phyloP scores from a whole-genome alignment of 306 rosid genomes.

The Vachellia collinsii region DNA sequence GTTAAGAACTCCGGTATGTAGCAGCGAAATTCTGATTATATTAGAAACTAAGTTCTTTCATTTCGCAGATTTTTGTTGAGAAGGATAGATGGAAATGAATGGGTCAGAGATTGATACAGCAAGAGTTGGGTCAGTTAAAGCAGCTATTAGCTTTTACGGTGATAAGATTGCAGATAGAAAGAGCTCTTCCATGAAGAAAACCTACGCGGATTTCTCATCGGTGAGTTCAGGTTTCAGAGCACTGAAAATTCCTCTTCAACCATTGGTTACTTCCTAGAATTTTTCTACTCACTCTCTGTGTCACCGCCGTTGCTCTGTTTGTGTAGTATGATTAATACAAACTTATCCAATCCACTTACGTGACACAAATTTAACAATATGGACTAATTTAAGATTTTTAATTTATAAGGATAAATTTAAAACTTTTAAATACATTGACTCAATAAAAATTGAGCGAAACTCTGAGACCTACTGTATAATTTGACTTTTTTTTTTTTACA shows the following conservation, averaged over 20 bases:
- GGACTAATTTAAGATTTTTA: background rate
- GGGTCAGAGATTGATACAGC: slow-evolving; percentile 50
- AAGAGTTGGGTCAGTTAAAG: slow-evolving; percentile 63
- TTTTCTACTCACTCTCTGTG: background rate
- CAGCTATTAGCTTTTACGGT: slow-evolving; percentile 53
- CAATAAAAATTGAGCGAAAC: background rate
- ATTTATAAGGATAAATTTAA: background rate
- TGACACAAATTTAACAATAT: background rate
- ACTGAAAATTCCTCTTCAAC: background rate
- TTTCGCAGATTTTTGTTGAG: background rate
- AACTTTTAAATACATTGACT: background rate
- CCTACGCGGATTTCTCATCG: slow-evolving; percentile 49
- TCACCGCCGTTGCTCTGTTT: background rate
- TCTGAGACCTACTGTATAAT: background rate
- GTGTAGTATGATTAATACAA: background rate
- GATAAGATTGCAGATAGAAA: slow-evolving; percentile 47
- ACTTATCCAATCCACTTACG: background rate
- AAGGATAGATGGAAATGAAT: slow-evolving; percentile 56
- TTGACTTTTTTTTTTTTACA: background rate
- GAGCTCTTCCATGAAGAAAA: slow-evolving; percentile 47
- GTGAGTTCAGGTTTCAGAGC: slow-evolving; percentile 40
- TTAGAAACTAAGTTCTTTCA: background rate
- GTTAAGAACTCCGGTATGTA: background rate
- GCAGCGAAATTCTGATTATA: background rate
- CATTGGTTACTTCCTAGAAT: background rate